Evolutionary conservation across 495 filamentous ascomycete species (phyloP), one percentile per base, ranked within the genome.

Genomic region (Sabuloglossum arenarium): DNA sequence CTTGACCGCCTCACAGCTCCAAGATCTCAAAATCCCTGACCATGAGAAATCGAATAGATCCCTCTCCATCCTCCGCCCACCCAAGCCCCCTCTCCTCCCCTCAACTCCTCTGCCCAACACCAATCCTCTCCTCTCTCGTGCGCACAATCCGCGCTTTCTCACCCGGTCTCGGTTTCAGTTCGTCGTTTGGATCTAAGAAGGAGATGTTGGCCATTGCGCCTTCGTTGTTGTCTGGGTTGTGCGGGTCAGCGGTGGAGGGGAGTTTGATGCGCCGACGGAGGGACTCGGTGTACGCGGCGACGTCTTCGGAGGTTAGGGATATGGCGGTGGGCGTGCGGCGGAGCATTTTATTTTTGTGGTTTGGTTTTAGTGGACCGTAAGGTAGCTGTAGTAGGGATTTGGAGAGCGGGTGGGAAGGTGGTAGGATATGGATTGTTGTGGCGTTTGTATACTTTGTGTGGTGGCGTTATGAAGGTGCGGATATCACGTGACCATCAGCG

Each of bases 271-370:
- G 47, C 2, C 25, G 47, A 23, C 47, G 47, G 14, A 28, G 47
- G 28, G 16, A 11, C 16, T 51, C 47, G 1, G 47, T 3, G 67
- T 86, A 89, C 45, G 78, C 72, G 27, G 80, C 75, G 39, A 91
- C 67, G 64, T 93, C 86, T 67, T 90, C 85, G 10, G 80, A 71
- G 0, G 86, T 90, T 37, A 93, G 73, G 54, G 78, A 75, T 59
- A 93, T 84, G 28, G 79, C 74, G 5, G 86, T 93, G 1, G 85
- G 82, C 50, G 83, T 80, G 34, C 86, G 81, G 62, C 86, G 86
- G 57, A 93, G 81, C 86, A 93, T 93, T 19, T 49, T 61, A 12
- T 10, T n/a, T 53, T 12, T 25, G 14, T 37, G 1, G 4, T 21
- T 21, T 43, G 4, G 19, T 21, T 43, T 43, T 3, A 5, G 16